These are phyloP conservation scores for Gnaphalium uliginosum DNA, from an alignment of 129 eudicot species.

Conservation along the genomic window DNA sequence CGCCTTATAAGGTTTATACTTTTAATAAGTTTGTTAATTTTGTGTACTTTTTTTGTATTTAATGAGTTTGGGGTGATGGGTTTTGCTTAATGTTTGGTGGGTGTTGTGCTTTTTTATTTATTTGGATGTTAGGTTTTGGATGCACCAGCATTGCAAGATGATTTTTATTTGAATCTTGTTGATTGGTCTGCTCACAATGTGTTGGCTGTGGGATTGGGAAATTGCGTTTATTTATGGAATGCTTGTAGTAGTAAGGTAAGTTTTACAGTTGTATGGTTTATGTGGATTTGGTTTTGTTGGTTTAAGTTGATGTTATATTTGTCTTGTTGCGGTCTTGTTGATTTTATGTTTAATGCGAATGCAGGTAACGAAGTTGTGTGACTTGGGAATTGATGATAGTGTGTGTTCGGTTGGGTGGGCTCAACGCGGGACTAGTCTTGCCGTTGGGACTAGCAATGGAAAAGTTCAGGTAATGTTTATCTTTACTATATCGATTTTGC, in stretches of 20 bases:
- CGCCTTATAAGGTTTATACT: slow-evolving; percentile 79
- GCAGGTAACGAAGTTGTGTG: slow-evolving; percentile 93
- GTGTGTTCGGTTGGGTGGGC: slow-evolving; percentile 99
- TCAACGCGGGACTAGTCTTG: slow-evolving; percentile 82
- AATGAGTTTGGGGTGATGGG: not conserved
- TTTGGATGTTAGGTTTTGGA: slow-evolving; percentile 69
- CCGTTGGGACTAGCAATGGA: slow-evolving; percentile 87
- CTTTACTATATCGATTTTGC: not conserved
- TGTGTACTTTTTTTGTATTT: not conserved
- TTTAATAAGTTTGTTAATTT: not conserved
- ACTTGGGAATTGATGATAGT: slow-evolving; percentile 86
- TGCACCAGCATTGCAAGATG: slow-evolving; percentile 99
- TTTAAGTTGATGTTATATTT: not conserved
- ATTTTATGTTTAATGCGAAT: slow-evolving; percentile 9
- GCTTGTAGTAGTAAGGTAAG: slow-evolving; percentile 96
- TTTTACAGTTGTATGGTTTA: not conserved
- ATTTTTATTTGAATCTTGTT: slow-evolving; percentile 91
- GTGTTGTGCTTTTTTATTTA: not conserved
- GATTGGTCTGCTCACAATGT: slow-evolving; percentile 96
- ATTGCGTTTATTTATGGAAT: slow-evolving; percentile 94
- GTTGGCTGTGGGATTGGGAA: slow-evolving; percentile 89
- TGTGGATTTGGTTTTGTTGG: not conserved
- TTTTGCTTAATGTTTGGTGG: not conserved
- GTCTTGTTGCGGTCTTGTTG: not conserved
- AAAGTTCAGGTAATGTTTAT: slow-evolving; percentile 67